Conservation (phyloP, 257 asterid genomes). For the Jasminum sambac region DNA sequence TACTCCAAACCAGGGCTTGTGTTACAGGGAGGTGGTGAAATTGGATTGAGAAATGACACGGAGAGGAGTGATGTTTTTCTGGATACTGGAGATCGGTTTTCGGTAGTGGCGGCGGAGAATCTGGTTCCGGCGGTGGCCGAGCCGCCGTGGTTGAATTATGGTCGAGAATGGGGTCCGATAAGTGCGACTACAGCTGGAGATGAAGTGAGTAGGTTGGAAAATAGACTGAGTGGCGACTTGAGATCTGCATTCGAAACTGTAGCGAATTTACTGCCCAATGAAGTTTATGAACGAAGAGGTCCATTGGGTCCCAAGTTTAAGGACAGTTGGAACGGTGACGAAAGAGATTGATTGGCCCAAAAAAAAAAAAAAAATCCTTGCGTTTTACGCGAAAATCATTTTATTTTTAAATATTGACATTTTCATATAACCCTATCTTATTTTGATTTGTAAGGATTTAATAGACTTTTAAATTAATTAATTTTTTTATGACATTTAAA, state of each 20-base stretch:
- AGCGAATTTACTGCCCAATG: conserved; percentile 53
- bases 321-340: conserved; percentile 63
- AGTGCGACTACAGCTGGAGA: conserved; percentile 36
- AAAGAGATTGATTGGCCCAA: too few species aligned
- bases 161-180: conserved; percentile 76
- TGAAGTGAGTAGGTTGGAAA: conserved; percentile 40
- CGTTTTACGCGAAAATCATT: too few species aligned
- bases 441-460: too few species aligned
- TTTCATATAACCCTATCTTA: too few species aligned
- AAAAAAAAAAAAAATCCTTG: too few species aligned
- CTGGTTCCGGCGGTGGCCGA: conserved; percentile 36
- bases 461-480: too few species aligned
- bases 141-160: conserved; percentile 78
- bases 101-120: conserved; percentile 54
- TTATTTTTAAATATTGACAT: too few species aligned
- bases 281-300: conserved; percentile 65
- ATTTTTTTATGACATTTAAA: too few species aligned
- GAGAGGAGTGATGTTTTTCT: conserved; percentile 52
- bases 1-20: conserved; percentile 42
- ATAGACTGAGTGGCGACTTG: conserved; percentile 31
- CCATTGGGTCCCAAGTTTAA: conserved; percentile 85
- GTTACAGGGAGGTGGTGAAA: conserved; percentile 47
- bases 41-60: conserved; percentile 73
- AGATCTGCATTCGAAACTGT: conserved; percentile 37
- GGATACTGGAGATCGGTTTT: conserved; percentile 50